A percentile compares a stretch with the other conserved stretches of the same genome.
Conservation (phyloP, 139 green algal genomes). For the Chlamydomonas incerta region DNA sequence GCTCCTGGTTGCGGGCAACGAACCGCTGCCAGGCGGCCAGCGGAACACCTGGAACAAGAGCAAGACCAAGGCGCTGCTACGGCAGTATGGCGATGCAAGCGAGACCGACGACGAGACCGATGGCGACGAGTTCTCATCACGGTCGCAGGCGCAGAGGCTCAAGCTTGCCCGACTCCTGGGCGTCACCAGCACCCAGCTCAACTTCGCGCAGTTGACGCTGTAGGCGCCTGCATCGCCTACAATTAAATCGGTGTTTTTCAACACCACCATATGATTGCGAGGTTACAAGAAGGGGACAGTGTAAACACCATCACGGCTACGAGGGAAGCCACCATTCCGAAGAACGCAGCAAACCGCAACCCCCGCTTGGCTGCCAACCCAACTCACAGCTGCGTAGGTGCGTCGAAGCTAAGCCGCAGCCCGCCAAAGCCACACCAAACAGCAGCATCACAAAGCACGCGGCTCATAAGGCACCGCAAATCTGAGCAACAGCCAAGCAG, state of each 20-base stretch:
- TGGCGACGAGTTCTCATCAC: background rate
- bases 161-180: background rate
- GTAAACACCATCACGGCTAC: no score
- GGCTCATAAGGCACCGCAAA: no score
- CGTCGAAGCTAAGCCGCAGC: no score
- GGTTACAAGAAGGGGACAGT: no score
- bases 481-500: no score
- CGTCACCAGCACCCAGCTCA: background rate
- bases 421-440: no score
- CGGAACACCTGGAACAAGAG: background rate
- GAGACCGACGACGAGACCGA: background rate
- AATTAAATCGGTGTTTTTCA: constrained; percentile 6
- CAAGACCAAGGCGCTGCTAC: background rate
- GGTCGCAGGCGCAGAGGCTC: background rate
- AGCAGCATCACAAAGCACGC: no score
- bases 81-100: background rate
- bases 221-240: background rate
- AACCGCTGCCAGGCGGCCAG: background rate
- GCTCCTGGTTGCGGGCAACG: background rate
- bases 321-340: no score
- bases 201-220: background rate
- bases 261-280: background rate
- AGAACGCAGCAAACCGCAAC: no score
- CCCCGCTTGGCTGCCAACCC: no score
- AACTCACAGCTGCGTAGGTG: no score